Evolutionary conservation across 2,329 filamentous ascomycete species (phyloP).

Genomic region (Leptographium procerum): DNA sequence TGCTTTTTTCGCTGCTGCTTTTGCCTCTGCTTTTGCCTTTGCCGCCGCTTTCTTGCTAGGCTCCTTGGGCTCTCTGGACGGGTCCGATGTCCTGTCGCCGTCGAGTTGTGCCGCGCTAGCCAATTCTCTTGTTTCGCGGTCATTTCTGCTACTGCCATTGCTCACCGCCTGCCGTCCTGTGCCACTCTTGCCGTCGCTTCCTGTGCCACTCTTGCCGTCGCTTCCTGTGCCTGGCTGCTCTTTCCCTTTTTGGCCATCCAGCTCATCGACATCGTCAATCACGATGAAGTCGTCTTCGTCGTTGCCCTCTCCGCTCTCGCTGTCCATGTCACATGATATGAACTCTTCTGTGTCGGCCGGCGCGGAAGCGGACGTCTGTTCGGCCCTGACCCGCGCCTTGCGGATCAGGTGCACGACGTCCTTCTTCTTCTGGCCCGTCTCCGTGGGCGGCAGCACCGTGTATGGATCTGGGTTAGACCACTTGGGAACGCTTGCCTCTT

Average conservation of each 20-base stretch:
- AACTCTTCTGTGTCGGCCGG: conserved; percentile 65
- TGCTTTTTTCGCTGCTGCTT: neutral
- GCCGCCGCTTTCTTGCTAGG: neutral
- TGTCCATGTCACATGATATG: conserved; percentile 70
- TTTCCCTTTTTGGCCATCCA: neutral
- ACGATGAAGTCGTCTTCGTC: neutral
- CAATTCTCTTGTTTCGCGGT: neutral
- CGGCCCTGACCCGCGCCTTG: conserved; percentile 62
- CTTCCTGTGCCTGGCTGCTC: neutral
- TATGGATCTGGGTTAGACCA: conserved; percentile 98
- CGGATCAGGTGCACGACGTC: conserved; percentile 87
- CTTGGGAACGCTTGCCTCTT: conserved; percentile 39
- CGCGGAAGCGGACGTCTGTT: conserved; percentile 31
- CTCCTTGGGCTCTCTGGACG: neutral
- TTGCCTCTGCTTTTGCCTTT: neutral
- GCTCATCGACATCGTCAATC: conserved; percentile 2
- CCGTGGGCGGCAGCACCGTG: conserved; percentile 70
- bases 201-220: neutral
- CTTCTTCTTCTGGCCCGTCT: conserved; percentile 60
- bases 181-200: conserved; percentile 3
- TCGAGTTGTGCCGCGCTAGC: neutral
- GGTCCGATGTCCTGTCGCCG: neutral
- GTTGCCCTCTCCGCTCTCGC: conserved; percentile 26
- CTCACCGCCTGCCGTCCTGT: neutral
- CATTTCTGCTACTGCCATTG: neutral